A percentile compares a stretch with the other conserved stretches of the same genome.
These are phyloP conservation scores for Mollisiaceae sp. DNA, from an alignment of 2,329 filamentous ascomycete genomes.

Conservation along the genomic window DNA sequence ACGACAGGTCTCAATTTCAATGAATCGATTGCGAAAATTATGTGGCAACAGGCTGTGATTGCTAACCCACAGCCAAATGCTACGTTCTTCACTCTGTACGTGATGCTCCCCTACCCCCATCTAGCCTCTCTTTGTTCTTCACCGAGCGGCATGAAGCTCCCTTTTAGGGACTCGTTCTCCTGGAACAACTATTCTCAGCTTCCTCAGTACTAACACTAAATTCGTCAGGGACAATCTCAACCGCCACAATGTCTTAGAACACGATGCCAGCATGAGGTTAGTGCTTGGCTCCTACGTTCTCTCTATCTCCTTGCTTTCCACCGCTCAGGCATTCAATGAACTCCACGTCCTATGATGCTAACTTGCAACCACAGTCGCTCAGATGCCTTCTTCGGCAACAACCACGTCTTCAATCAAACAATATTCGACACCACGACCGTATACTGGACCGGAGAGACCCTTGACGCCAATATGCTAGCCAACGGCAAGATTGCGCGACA, in stretches of 20 bases:
- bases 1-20: slow-evolving; percentile 51
- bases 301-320: neutral
- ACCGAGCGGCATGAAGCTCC: too few relatives aligned
- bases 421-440: slow-evolving; percentile 52
- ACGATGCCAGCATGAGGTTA: slow-evolving; percentile 53
- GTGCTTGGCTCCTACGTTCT: slow-evolving; percentile 9
- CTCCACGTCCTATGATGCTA: neutral
- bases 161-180: too few relatives aligned
- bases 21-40: slow-evolving; percentile 44
- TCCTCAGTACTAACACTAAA: neutral
- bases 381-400: slow-evolving; percentile 57
- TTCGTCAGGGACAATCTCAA: slow-evolving; percentile 42
- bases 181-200: too few relatives aligned
- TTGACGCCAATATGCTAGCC: slow-evolving; percentile 50
- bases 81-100: slow-evolving; percentile 48
- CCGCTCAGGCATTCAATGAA: neutral
- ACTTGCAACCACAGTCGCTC: slow-evolving; percentile 44
- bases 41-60: slow-evolving; percentile 51
- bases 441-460: slow-evolving; percentile 52
- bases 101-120: neutral
- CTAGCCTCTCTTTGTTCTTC: too few relatives aligned
- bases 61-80: slow-evolving; percentile 52
- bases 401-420: slow-evolving; percentile 57
- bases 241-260: slow-evolving; percentile 54
- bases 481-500: slow-evolving; percentile 53